Evolutionary conservation across 1,284 basidiomycete species (phyloP), one percentile per base, ranked within the genome.

Genomic region (Rhizoctonia solani): DNA sequence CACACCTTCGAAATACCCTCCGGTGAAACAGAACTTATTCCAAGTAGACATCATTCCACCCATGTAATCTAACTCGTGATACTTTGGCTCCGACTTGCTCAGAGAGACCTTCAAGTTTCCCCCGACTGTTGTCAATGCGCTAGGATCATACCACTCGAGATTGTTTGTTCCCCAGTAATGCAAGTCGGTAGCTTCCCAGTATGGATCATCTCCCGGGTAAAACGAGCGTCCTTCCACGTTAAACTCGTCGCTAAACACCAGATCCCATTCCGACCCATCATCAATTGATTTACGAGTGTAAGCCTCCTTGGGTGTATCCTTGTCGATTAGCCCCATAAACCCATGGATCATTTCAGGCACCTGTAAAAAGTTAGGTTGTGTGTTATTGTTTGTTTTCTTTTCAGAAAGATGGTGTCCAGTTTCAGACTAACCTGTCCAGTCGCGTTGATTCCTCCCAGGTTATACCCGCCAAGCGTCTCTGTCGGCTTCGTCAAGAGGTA

Each of bases 221-320:
- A 96, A 96, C 0, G 89, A 84, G 37, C 94, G 84, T 1, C 85
- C 77, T 98, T 95, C 67, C 89, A 93, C 71, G 82, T 83, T n/a
- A n/a, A n/a, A n/a, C n/a, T n/a, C n/a, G n/a, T n/a, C n/a, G n/a
- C n/a, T n/a, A n/a, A n/a, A n/a, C 1, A 80, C 81, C 23, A 87
- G 76, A 5, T 75, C 72, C 69, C 78, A 80, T 1, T 72, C 58
- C 21, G 77, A 69, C 2, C 79, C 79, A 72, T 74, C 71, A 25
- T 76, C 75, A 37, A 74, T 76, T 0, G 77, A 75, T 0, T 69
- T 76, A 19, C 74, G 69, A 0, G 73, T 76, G 41, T 73, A 72
- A 0, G 72, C 76, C 1, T 72, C 80, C 76, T 37, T 83, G 81
- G 79, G 79, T 0, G 93, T 95, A 67, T 90, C 86, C 4, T 79